These are phyloP conservation scores for Diaporthe ampelina DNA, from an alignment of 2,329 filamentous ascomycete genomes.

Conservation along the genomic window DNA sequence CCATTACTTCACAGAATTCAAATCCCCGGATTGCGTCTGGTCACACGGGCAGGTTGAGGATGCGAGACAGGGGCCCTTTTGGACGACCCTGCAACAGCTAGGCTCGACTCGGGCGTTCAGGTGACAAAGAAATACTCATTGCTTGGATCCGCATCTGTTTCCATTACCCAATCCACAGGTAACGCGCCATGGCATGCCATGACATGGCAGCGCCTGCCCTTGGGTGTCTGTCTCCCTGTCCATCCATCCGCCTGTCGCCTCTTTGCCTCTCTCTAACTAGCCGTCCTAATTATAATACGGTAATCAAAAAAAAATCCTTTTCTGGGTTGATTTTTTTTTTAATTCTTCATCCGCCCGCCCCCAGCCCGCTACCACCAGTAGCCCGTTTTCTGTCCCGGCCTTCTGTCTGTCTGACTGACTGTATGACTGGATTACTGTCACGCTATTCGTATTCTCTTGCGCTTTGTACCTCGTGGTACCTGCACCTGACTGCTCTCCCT, in stretches of 20 bases:
- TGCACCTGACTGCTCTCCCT: not conserved
- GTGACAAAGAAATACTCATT: slow-evolving; percentile 42
- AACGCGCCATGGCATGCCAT: slow-evolving; percentile 36
- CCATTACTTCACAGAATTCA: slow-evolving; percentile 27
- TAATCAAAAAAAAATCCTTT: not conserved
- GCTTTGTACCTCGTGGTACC: slow-evolving; percentile 17
- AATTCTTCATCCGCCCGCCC: slow-evolving; percentile 1
- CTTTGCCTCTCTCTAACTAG: slow-evolving; percentile 8
- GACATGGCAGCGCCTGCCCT: slow-evolving; percentile 1
- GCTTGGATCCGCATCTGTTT: slow-evolving; percentile 38
- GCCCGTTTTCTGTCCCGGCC: not conserved
- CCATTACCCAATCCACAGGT: slow-evolving; percentile 43
- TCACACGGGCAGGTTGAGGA: slow-evolving; percentile 29
- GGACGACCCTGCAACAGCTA: slow-evolving; percentile 34
- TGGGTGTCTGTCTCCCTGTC: not conserved
- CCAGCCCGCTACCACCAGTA: not conserved
- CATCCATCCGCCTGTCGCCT: not conserved
- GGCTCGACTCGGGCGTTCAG: slow-evolving; percentile 31
- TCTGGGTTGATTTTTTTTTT: not conserved
- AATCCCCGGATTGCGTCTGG: slow-evolving; percentile 1
- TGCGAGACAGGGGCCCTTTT: slow-evolving; percentile 25
- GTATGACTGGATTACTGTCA: not conserved
- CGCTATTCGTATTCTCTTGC: not conserved
- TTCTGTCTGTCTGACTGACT: not conserved
- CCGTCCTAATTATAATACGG: slow-evolving; percentile 26